Percentiles rank a stretch among this genome's conserved stretches.
These are phyloP conservation scores for Neurospora sp. DNA, from an alignment of 495 filamentous ascomycete genomes.

Conservation along the genomic window DNA sequence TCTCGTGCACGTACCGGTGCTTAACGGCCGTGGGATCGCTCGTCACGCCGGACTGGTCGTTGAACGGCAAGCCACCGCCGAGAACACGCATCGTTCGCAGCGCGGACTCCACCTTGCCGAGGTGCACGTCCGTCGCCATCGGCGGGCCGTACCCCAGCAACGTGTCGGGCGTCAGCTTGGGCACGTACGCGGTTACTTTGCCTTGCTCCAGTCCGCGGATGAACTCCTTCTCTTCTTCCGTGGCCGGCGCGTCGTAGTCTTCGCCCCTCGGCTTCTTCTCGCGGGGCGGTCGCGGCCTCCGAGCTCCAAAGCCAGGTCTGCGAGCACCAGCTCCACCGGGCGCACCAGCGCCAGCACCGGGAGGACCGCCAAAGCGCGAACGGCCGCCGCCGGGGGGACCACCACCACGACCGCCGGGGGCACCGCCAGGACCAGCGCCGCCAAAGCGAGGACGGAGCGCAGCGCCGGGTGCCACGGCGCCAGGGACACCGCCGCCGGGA, in stretches of 20 bases:
- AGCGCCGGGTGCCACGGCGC: not conserved
- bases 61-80: conserved; percentile 20
- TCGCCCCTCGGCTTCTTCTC: not conserved
- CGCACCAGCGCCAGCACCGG: not conserved
- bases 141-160: conserved; percentile 24
- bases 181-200: conserved; percentile 14
- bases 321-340: not conserved
- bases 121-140: conserved; percentile 14
- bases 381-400: not conserved
- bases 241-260: not conserved
- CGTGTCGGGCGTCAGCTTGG: conserved; percentile 10
- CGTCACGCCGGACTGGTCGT: conserved; percentile 14
- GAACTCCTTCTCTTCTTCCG: conserved; percentile 12
- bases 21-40: conserved; percentile 5
- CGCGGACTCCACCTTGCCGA: conserved; percentile 17
- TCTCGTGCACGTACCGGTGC: conserved; percentile 8
- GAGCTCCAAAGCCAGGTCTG: not conserved
- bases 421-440: not conserved
- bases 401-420: too few species aligned
- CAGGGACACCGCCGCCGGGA: not conserved
- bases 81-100: conserved; percentile 22
- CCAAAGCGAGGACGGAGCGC: not conserved
- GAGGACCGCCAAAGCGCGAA: not conserved
- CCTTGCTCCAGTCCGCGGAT: conserved; percentile 19
- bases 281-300: not conserved